phyloP scores from a whole-genome alignment of 805 yeast genomes.

The Hanseniaspora taiwanica region DNA sequence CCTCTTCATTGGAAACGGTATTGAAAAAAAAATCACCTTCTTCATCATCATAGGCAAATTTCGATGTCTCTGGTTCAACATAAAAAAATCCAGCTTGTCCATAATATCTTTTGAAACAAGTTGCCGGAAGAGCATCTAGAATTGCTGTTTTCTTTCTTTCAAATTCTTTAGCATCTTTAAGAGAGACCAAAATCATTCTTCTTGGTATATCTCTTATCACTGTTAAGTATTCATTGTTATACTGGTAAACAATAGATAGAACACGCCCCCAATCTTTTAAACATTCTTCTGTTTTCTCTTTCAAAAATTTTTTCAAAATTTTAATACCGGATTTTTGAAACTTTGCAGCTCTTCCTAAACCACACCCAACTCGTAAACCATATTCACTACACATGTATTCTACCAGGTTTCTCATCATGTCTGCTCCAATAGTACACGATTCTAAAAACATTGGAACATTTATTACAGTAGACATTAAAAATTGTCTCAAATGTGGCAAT shows the following conservation, averaged over 20 bases:
- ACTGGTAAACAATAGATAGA: neutral
- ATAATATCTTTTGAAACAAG: slow-evolving; percentile 13
- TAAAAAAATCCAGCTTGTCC: slow-evolving; percentile 13
- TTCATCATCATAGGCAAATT: slow-evolving; percentile 7
- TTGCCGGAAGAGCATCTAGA: slow-evolving; percentile 10
- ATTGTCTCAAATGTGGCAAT: slow-evolving; percentile 8
- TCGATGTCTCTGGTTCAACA: slow-evolving; percentile 13
- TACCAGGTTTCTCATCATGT: slow-evolving; percentile 19
- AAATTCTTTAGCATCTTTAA: slow-evolving; percentile 6
- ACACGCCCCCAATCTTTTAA: slow-evolving; percentile 12
- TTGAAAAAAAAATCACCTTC: slow-evolving; percentile 6
- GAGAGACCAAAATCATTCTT: neutral
- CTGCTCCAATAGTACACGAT: slow-evolving; percentile 17
- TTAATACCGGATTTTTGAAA: slow-evolving; percentile 13
- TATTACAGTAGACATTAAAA: slow-evolving; percentile 13
- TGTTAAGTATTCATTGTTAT: slow-evolving; percentile 2
- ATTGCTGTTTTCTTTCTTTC: slow-evolving; percentile 11
- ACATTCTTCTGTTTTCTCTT: slow-evolving; percentile 11
- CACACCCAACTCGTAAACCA: slow-evolving; percentile 17
- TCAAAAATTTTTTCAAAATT: slow-evolving; percentile 10
- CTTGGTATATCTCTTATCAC: slow-evolving; percentile 1
- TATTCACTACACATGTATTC: slow-evolving; percentile 13
- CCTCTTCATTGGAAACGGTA: slow-evolving; percentile 5
- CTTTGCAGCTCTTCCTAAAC: slow-evolving; percentile 10
- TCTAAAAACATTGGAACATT: slow-evolving; percentile 19